phyloP scores from a whole-genome alignment of 2,329 filamentous ascomycete genomes.

The Monilinia fructigena region DNA sequence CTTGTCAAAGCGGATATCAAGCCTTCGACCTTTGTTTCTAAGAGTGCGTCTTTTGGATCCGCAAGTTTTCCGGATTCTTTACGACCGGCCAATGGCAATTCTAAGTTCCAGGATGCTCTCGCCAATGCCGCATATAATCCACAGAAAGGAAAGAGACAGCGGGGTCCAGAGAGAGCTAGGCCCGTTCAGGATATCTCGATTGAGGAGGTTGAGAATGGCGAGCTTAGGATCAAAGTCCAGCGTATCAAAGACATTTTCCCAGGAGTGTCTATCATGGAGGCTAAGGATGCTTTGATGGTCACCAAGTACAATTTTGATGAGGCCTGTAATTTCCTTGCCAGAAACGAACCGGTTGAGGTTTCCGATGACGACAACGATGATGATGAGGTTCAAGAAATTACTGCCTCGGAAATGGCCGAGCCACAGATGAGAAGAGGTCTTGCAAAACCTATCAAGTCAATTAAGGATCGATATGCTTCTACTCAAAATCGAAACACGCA shows the following conservation, averaged over 20 bases:
- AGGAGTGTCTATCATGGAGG: constrained; percentile 46
- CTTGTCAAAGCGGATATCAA: constrained; percentile 56
- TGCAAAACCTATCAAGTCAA: constrained; percentile 52
- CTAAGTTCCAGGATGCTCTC: constrained; percentile 39
- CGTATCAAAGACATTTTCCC: constrained; percentile 52
- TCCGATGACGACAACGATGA: constrained; percentile 44
- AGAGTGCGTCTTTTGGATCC: constrained; percentile 44
- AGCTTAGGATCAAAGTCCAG: constrained; percentile 50
- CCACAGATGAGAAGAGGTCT: constrained; percentile 54
- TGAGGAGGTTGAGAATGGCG: constrained; percentile 51
- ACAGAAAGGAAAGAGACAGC: constrained; percentile 34
- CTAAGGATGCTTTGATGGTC: constrained; percentile 50
- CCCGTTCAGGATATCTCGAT: constrained; percentile 48
- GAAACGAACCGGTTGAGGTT: constrained; percentile 27
- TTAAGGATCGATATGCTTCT: constrained; percentile 58
- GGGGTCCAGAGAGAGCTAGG: constrained; percentile 46
- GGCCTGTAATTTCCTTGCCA: constrained; percentile 49
- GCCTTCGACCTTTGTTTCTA: constrained; percentile 53
- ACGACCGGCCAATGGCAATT: constrained; percentile 45
- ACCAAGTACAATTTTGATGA: constrained; percentile 55
- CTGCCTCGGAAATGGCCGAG: constrained; percentile 41
- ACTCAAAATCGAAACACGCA: constrained; percentile 43
- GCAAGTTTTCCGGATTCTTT: constrained; percentile 33
- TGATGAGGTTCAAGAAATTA: constrained; percentile 30
- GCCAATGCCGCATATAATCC: constrained; percentile 32